A percentile compares a stretch with the other conserved stretches of the same genome.
Evolutionary conservation across 1,139 yeast species (phyloP).

Genomic region (Sugiyamaella neomexicana): DNA sequence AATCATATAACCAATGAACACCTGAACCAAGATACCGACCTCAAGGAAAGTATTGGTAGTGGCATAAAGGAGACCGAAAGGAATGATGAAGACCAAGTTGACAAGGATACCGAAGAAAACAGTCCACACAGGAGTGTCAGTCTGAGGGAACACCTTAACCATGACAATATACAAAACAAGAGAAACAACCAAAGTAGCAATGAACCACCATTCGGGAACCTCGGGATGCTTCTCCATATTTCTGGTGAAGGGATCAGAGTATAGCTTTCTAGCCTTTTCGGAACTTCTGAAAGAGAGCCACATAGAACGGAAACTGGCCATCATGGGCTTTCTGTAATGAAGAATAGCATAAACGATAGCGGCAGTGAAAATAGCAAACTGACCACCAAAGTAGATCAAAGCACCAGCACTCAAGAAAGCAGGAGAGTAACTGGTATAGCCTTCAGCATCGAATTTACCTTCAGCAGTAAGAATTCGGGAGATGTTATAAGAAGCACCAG

Average conservation of each 20-base stretch:
- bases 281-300: slow-evolving; percentile 24
- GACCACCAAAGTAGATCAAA: slow-evolving; percentile 39
- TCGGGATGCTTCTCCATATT: slow-evolving; percentile 55
- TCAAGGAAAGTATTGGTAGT: slow-evolving; percentile 56
- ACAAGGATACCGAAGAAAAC: slow-evolving; percentile 57
- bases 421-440: slow-evolving; percentile 44
- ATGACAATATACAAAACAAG: slow-evolving; percentile 47
- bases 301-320: slow-evolving; percentile 19
- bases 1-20: slow-evolving; percentile 59
- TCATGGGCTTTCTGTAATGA: slow-evolving; percentile 22
- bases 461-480: slow-evolving; percentile 43
- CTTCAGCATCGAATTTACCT: slow-evolving; percentile 37
- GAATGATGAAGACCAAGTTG: slow-evolving; percentile 54
- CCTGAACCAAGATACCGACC: slow-evolving; percentile 46
- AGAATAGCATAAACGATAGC: slow-evolving; percentile 54
- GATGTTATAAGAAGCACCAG: slow-evolving; percentile 48
- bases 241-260: slow-evolving; percentile 54
- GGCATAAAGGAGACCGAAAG: slow-evolving; percentile 51
- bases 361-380: slow-evolving; percentile 35
- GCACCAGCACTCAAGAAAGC: slow-evolving; percentile 48
- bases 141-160: slow-evolving; percentile 45
- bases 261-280: slow-evolving; percentile 35
- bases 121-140: slow-evolving; percentile 56
- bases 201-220: slow-evolving; percentile 66
- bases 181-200: slow-evolving; percentile 46